Percentiles rank a stretch among this genome's conserved stretches.
Evolutionary conservation across 2,329 filamentous ascomycete species (phyloP).

Genomic region (Bipolaris victoriae): DNA sequence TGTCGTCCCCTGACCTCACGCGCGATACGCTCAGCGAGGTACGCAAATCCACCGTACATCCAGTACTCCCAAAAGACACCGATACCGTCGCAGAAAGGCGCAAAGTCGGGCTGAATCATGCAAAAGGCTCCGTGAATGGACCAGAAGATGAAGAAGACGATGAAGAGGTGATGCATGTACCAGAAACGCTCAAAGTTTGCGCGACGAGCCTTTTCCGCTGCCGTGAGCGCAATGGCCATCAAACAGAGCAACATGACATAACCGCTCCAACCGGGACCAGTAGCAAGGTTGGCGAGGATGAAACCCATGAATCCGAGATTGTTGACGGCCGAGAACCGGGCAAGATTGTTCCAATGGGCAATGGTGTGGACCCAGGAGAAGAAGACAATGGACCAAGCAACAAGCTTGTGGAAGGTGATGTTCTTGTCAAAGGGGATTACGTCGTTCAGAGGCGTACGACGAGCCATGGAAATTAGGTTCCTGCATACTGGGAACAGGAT

Average conservation of each 20-base stretch:
- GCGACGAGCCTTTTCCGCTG: conserved; percentile 76
- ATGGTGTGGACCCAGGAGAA: conserved; percentile 87
- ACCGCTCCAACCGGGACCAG: conserved; percentile 83
- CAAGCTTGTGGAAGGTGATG: conserved; percentile 84
- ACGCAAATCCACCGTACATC: conserved; percentile 82
- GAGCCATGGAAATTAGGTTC: conserved; percentile 79
- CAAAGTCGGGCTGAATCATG: conserved; percentile 85
- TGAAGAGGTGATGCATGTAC: conserved; percentile 88
- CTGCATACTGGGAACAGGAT: conserved; percentile 83
- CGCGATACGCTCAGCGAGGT: conserved; percentile 78
- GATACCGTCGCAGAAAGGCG: conserved; percentile 76
- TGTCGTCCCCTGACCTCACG: conserved; percentile 80
- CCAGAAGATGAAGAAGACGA: conserved; percentile 90
- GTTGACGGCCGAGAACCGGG: conserved; percentile 75
- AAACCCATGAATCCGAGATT: conserved; percentile 79
- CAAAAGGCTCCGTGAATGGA: conserved; percentile 88
- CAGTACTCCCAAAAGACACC: conserved; percentile 91
- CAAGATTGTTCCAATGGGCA: conserved; percentile 87
- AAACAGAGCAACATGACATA: conserved; percentile 82
- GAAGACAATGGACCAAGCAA: conserved; percentile 87
- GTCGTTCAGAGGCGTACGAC: conserved; percentile 81
- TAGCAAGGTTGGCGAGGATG: conserved; percentile 76
- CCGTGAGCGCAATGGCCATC: conserved; percentile 79
- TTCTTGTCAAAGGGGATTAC: conserved; percentile 91
- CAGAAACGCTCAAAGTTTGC: conserved; percentile 90